A percentile compares a stretch with the other conserved stretches of the same genome.
Conservation (phyloP, 495 filamentous ascomycete species). For the Cenococcum geophilum region DNA sequence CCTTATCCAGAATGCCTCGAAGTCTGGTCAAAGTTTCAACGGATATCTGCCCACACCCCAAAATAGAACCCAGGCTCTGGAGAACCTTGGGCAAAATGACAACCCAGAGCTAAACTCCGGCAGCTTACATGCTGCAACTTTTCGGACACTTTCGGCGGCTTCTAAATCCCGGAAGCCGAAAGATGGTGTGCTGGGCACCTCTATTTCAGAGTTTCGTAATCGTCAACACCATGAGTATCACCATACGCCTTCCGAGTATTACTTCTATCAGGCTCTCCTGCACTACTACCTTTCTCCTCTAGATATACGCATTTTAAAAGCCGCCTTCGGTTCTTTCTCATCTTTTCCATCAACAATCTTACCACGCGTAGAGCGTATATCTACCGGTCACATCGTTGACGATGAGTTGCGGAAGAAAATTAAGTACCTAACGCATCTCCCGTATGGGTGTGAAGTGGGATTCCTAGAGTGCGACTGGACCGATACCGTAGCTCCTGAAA, state of each 20-base stretch:
- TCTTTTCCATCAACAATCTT: slow-evolving; percentile 84
- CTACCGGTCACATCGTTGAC: slow-evolving; percentile 84
- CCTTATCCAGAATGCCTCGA: slow-evolving; percentile 43
- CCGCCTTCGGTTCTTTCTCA: slow-evolving; percentile 77
- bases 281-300: slow-evolving; percentile 92
- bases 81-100: not conserved
- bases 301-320: slow-evolving; percentile 90
- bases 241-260: slow-evolving; percentile 51
- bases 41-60: not conserved
- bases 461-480: slow-evolving; percentile 98
- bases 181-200: slow-evolving; percentile 29
- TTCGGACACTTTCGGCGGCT: slow-evolving; percentile 13
- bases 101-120: not conserved
- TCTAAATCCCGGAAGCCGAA: slow-evolving; percentile 21
- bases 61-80: not conserved
- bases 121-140: not conserved
- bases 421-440: slow-evolving; percentile 88
- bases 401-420: slow-evolving; percentile 79
- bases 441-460: slow-evolving; percentile 84
- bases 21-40: slow-evolving; percentile 40
- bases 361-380: slow-evolving; percentile 85
- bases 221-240: slow-evolving; percentile 30
- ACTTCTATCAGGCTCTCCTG: slow-evolving; percentile 83
- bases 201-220: slow-evolving; percentile 41
- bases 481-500: slow-evolving; percentile 70